phyloP scores from a whole-genome alignment of 1,284 basidiomycete genomes.

The Cryptococcus neoformans region DNA sequence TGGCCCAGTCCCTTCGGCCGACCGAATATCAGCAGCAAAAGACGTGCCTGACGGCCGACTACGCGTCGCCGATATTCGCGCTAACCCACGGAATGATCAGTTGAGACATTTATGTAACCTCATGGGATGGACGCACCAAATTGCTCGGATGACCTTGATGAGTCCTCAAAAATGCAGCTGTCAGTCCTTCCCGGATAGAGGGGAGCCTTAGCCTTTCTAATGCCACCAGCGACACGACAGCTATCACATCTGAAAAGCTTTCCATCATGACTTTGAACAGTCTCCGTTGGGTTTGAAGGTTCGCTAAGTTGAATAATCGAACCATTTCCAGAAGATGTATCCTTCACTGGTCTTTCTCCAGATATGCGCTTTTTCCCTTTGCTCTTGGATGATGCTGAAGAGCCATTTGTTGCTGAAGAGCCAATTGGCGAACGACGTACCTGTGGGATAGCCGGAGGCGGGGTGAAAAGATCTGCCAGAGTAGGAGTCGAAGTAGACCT shows the following conservation, averaged over 20 bases:
- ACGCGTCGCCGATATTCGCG: too few species aligned
- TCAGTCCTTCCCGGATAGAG: conserved; percentile 20
- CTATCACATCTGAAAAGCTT: conserved; percentile 7
- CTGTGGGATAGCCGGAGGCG: not conserved
- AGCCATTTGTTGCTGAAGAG: not conserved
- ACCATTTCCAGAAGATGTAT: not conserved
- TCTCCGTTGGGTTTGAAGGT: not conserved
- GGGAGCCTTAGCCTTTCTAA: conserved; percentile 12
- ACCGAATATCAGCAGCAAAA: too few species aligned
- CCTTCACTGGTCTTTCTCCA: conserved; percentile 13
- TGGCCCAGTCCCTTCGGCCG: too few species aligned
- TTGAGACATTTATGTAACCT: too few species aligned
- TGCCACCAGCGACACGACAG: conserved; percentile 15
- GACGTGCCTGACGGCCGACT: too few species aligned
- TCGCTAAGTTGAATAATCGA: not conserved
- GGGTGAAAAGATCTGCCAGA: conserved; percentile 8
- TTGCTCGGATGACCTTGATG: not conserved
- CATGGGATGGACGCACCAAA: not conserved
- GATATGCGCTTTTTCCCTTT: conserved; percentile 25
- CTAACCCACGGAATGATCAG: too few species aligned
- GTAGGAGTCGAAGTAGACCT: conserved; percentile 3
- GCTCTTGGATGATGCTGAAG: conserved; percentile 9
- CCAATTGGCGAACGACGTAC: too few species aligned
- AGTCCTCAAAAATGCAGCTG: conserved; percentile 13
- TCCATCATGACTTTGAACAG: not conserved